Evolutionary conservation across 176 grass and related monocot species (phyloP), one percentile per base, ranked within the genome.

Genomic region (Avena insularis): DNA sequence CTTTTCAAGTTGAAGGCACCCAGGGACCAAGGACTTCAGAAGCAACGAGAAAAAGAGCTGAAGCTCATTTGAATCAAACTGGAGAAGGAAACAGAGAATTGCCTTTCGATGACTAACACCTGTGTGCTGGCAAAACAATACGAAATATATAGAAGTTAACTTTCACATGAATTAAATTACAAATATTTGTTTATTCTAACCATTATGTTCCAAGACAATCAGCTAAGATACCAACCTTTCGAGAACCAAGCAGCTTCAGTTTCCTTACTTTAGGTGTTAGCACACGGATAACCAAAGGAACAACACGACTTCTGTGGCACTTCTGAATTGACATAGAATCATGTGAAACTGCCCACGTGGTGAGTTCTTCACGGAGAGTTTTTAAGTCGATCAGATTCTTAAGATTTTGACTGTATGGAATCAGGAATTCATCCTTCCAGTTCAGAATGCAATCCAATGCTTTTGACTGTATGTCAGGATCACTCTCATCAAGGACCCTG

Each of bases 371-470:
- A 66, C 93, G 92, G 21, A 98, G 75, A 68, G 83, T 95, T 85
- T 98, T 93, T 61, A 92, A 76, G 17, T 79, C 45, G 21, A 92
- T 90, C 61, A 98, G 68, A 90, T 95, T 94, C 64, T 89, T 95
- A 66, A 98, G 85, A 79, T 94, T 88, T 75, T 91, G 82, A 45
- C 79, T 73, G 71, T 98, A 94, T 40, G 93, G 90, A 14, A 38
- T 64, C 63, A 98, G 43, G 67, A 85, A 98, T 55, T 91, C 90
- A 82, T 98, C 90, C 82, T 94, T 98, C 91, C 93, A 98, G 83
- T 92, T 98, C 71, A 95, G 64, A 78, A 98, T 76, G 57, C 96
- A 98, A 90, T 94, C 96, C 43, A 98, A 81, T 86, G 90, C 93
- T 91, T 92, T 95, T 62, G 82, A 65, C 79, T 98, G 96, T 85